Evolutionary conservation across 148 eudicot genomes (phyloP).

Genomic region (Persicaria tinctoria): DNA sequence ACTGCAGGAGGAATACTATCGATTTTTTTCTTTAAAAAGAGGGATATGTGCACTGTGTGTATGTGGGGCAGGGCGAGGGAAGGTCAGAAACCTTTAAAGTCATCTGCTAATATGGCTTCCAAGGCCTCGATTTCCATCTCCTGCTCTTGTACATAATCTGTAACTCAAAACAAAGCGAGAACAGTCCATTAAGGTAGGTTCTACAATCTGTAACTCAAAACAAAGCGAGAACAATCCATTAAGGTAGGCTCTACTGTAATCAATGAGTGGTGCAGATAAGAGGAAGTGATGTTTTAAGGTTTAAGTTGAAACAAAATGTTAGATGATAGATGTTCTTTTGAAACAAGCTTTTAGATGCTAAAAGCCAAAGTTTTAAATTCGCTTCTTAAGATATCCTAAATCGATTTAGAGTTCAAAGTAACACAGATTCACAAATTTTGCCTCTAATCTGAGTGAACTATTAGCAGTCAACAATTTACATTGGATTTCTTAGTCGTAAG

Average conservation of each 20-base stretch:
- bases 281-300: not conserved
- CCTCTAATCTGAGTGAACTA: not conserved
- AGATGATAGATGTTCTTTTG: not conserved
- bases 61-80: not conserved
- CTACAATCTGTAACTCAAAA: slow-evolving; percentile 34
- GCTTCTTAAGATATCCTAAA: not conserved
- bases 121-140: slow-evolving; percentile 97
- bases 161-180: slow-evolving; percentile 6
- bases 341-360: not conserved
- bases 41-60: no score
- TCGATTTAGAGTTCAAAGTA: not conserved
- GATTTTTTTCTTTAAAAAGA: not conserved
- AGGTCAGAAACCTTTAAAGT: slow-evolving; percentile 53
- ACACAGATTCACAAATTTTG: not conserved
- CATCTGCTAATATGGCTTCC: slow-evolving; percentile 87
- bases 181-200: not conserved
- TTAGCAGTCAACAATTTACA: not conserved
- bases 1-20: not conserved
- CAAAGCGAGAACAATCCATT: not conserved
- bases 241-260: not conserved
- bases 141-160: slow-evolving; percentile 87
- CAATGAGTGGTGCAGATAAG: not conserved
- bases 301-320: not conserved
- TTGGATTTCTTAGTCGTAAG: not conserved
- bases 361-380: not conserved